Conservation (phyloP, 371 early-diverging fungal genomes). For the Nematocida displodere region DNA sequence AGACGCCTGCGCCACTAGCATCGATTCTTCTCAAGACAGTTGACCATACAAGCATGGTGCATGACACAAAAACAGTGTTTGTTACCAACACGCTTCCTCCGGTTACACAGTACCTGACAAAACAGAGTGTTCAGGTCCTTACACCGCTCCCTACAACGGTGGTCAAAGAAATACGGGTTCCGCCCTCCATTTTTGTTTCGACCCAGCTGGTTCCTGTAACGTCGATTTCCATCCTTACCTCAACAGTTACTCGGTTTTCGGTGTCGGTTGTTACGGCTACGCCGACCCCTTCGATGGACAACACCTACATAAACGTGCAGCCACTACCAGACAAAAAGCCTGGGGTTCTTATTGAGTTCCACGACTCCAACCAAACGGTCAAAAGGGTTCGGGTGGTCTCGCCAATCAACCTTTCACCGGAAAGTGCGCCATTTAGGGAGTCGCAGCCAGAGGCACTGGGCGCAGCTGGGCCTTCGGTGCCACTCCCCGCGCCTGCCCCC, state of each 20-base stretch:
- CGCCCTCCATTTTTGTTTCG: neutral
- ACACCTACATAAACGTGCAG: slow-evolving; percentile 25
- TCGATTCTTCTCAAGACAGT: neutral
- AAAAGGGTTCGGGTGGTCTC: slow-evolving; percentile 31
- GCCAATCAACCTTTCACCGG: neutral
- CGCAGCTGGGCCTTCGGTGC: neutral
- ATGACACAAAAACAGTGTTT: neutral
- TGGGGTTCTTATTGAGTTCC: slow-evolving; percentile 37
- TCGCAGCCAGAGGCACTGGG: neutral
- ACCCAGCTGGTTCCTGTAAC: slow-evolving; percentile 5
- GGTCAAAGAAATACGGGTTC: neutral
- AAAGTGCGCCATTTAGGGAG: neutral
- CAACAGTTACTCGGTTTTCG: neutral
- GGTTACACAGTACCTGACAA: neutral
- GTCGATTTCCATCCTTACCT: neutral
- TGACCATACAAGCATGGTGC: neutral
- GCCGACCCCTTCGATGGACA: neutral
- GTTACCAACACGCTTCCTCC: neutral
- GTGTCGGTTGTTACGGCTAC: neutral
- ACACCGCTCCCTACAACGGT: neutral
- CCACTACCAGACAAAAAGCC: neutral
- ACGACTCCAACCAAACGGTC: slow-evolving; percentile 24
- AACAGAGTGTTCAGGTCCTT: slow-evolving; percentile 13
- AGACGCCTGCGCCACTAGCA: neutral
- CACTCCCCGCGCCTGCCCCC: neutral